Evolutionary conservation across 2,329 filamentous ascomycete species (phyloP).

Genomic region (Conoideocrella luteorostrata): DNA sequence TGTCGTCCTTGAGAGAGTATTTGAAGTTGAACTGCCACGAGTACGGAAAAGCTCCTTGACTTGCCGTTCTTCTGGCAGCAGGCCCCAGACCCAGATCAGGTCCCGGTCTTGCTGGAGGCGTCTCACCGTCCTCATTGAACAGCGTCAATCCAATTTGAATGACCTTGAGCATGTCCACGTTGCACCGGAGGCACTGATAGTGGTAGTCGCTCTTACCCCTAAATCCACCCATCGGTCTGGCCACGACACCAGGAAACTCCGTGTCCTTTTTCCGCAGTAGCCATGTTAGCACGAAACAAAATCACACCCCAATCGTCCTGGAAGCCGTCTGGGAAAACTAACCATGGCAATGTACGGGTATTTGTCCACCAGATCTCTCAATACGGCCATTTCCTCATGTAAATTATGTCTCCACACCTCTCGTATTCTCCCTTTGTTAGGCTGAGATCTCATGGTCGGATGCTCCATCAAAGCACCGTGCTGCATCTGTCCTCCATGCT

Average conservation of each 20-base stretch:
- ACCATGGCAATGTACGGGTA: conserved; percentile 99
- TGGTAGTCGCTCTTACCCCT: conserved; percentile 95
- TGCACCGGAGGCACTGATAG: conserved; percentile 94
- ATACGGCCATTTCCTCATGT: conserved; percentile 78
- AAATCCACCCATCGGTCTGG: conserved; percentile 90
- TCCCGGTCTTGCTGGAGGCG: conserved; percentile 64
- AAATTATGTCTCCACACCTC: conserved; percentile 95
- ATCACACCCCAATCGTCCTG: no score
- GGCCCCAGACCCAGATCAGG: conserved; percentile 33
- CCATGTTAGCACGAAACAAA: conserved; percentile 8
- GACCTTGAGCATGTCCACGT: conserved; percentile 94
- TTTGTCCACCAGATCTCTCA: conserved; percentile 78
- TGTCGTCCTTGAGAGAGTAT: conserved; percentile 89
- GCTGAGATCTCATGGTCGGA: conserved; percentile 36
- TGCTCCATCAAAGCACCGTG: conserved; percentile 36
- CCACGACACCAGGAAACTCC: conserved; percentile 96
- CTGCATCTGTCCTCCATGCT: conserved; percentile 40
- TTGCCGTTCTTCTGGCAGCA: conserved; percentile 32
- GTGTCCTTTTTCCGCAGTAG: conserved; percentile 64
- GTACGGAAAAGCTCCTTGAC: conserved; percentile 60
- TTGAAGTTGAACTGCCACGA: conserved; percentile 99
- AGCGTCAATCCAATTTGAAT: conserved; percentile 95
- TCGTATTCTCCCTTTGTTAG: conserved; percentile 77
- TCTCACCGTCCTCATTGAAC: conserved; percentile 85
- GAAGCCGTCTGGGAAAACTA: no score